Evolutionary conservation across 768 basidiomycete genomes (phyloP).

Genomic region (Boletus rex-veris): DNA sequence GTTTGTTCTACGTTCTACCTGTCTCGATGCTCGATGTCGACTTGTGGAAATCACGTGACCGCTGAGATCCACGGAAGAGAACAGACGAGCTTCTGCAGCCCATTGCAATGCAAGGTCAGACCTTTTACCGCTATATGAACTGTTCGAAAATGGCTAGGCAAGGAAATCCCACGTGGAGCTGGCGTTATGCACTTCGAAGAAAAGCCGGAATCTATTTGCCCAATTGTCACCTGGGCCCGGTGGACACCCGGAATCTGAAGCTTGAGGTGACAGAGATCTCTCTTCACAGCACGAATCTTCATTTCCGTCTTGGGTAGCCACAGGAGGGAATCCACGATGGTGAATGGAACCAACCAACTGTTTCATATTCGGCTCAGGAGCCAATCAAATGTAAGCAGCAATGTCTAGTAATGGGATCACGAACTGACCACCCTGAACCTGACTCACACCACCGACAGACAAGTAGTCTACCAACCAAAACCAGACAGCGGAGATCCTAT

Average conservation of each 20-base stretch:
- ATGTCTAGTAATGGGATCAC: slow-evolving; percentile 2
- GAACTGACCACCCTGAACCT: slow-evolving; percentile 16
- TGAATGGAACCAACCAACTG: slow-evolving; percentile 3
- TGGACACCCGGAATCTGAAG: not conserved
- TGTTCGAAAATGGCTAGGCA: not conserved
- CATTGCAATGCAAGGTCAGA: slow-evolving; percentile 1
- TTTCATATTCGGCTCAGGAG: not conserved
- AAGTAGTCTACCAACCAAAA: slow-evolving; percentile 15
- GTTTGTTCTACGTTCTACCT: not conserved
- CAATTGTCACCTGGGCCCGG: not conserved
- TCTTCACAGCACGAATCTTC: slow-evolving; percentile 1
- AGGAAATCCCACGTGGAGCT: not conserved
- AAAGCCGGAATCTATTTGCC: not conserved
- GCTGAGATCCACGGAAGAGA: no score
- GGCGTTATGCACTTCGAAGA: not conserved
- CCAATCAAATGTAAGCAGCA: slow-evolving; percentile 16
- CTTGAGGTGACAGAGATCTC: not conserved
- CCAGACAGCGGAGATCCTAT: slow-evolving; percentile 24
- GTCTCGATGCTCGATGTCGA: not conserved
- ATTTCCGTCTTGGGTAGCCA: slow-evolving; percentile 10
- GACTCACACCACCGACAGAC: slow-evolving; percentile 8
- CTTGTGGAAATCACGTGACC: no score
- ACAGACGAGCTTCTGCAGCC: no score
- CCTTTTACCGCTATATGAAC: not conserved
- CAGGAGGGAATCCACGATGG: not conserved